Evolutionary conservation across 148 eudicot species (phyloP), one percentile per base, ranked within the genome.

Genomic region (Suaeda aralocaspica): DNA sequence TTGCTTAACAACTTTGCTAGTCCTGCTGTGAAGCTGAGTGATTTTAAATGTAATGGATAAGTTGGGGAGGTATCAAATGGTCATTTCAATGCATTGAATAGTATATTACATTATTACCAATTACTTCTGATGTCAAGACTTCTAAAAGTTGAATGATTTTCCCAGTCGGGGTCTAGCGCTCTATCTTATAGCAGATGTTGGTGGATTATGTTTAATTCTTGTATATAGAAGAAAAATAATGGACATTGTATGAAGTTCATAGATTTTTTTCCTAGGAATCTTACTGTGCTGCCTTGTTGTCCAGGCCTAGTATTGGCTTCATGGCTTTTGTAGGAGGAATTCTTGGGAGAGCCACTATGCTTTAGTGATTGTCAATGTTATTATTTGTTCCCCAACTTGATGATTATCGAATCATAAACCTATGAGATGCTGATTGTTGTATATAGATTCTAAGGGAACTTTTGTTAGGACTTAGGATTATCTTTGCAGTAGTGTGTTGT

Each of bases 381-480:
- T 36, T 36, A 36, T 36, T 33, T 59, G 46, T 2, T 71, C 67
- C 58, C 14, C 31, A 31, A 18, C 19, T 34, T 21, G 53, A 19
- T 71, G 74, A n/a, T 46, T 60, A 9, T 69, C n/a, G 72, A 26
- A 69, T 19, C 26, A 25, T 44, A 41, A 10, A 49, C 41, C 63
- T 31, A 28, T 66, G 16, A 29, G 15, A 46, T 6, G 24, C 11
- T 25, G 41, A 44, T 48, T 48, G 15, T 21, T 30, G 42, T 24
- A 28, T 29, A 42, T 16, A 64, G 62, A 68, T 68, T 24, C 24
- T 25, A 53, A 34, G 31, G 71, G 58, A 66, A 31, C 33, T 66
- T n/a, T 66, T 46, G 16, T 0, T 36, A 36, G 15, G 50, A 46
- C 2, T 0, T 36, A 36, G 15, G 50, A 46, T 13, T 46, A 11